These are phyloP conservation scores for Bigelowiella natans DNA, from an alignment of 78 protist species.

Conservation along the genomic window DNA sequence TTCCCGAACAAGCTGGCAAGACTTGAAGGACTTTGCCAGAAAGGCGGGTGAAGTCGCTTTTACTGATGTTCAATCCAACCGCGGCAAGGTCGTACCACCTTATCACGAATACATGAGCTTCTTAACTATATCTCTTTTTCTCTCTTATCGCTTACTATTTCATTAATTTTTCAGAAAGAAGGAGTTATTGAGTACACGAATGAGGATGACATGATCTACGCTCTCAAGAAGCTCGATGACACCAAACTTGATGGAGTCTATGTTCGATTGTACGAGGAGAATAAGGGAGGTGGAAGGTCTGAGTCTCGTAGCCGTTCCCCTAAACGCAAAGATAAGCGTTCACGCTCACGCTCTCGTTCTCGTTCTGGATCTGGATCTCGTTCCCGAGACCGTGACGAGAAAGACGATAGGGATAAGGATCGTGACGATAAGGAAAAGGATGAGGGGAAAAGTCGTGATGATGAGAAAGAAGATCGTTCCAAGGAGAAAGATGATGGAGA, in stretches of 20 bases:
- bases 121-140: neutral
- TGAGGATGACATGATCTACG: conserved; percentile 5
- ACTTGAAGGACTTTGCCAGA: neutral
- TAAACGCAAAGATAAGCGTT: neutral
- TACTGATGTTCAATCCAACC: neutral
- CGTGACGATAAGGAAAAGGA: neutral
- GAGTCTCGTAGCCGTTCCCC: neutral
- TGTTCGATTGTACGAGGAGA: neutral
- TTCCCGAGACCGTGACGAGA: neutral
- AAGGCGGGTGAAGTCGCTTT: neutral
- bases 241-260: neutral
- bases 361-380: neutral
- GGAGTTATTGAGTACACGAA: neutral
- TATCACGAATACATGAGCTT: neutral
- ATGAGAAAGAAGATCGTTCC: no score
- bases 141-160: neutral
- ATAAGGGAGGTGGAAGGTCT: neutral
- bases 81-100: neutral
- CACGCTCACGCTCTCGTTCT: no score
- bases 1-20: neutral
- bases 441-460: neutral
- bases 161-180: neutral
- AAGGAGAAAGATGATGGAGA: no score
- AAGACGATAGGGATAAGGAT: neutral
- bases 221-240: conserved; percentile 1